Base-by-base conservation (phyloP, 2,329 filamentous ascomycete genomes). In the Cytospora piceicola region DNA sequence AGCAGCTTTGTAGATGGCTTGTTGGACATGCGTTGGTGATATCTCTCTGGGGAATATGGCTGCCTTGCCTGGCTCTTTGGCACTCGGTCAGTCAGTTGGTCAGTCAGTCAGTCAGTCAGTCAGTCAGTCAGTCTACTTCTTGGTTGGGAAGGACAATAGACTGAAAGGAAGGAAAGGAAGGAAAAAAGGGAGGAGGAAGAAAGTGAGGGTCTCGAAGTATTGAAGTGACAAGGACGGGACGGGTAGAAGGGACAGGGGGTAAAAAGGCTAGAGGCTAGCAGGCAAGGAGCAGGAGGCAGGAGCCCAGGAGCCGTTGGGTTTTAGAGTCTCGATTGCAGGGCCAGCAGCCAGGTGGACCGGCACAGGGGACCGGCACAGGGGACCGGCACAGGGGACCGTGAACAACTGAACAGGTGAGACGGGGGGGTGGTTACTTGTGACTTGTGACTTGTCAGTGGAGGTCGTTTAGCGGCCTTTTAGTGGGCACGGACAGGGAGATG, bases 381-480 rank as follows among this genome's bases (percentile, higher is more conserved):
- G 39, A 42, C 39, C 39, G 17, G 39, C 39, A 36, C 53, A 53
- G 51, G 36, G 42, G 60, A 62, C 52, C 29, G 22, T 20, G 49
- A 52, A 24, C 22, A 29, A 24, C 46, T 55, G 59, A 54, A 39
- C 36, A 39, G 36, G 55, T 62, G 51, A 55, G 55, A 53, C 27
- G 58, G 32, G 32, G 32, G 8, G 32, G 32, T 4, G 32, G 49
- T 46, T 51, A 46, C 27, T 52, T 62, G 60, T 55, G 60, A 63
- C 53, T 51, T 49, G 60, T 57, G 60, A 63, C 60, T 51, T 63
- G 53, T 55, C 53, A 53, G 53, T 56, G 60, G 42, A 49, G 42
- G 42, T 49, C 42, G 9, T 49, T 24, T 49, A 49, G 42, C 42
- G 20, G 42, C 24, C n/a, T 22, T 22, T 49, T 49, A 49, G 42